Evolutionary conservation across 257 asterid species (phyloP), one percentile per base, ranked within the genome.

Genomic region (Galeopsis tetrahit): DNA sequence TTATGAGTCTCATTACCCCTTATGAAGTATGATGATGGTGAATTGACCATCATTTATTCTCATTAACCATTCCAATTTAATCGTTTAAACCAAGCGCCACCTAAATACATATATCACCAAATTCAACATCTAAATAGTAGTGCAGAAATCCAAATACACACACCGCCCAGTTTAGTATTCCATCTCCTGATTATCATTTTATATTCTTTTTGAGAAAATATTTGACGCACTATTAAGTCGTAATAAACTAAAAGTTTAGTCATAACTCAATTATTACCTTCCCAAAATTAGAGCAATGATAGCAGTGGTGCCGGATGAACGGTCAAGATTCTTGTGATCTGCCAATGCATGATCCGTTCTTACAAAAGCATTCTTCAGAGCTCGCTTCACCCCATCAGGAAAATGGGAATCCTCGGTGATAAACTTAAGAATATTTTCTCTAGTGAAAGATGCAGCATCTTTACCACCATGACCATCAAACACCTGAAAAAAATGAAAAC

Each of bases 391-490:
- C 39, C 85, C 84, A 17, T 71, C 71, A 8, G 96, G 97, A 39
- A 90, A 90, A 82, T 84, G 83, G 59, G 85, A 78, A 82, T 93
- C 98, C 84, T 88, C 95, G 11, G 82, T 48, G 53, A 88, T 88
- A 57, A 83, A 85, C 14, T 81, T 76, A 61, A 90, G 95, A 56
- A 93, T 82, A 71, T 88, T 93, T 70, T 80, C 81, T 67, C 79
- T 85, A 39, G 93, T 83, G 83, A 93, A 90, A 66, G 89, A 76
- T 21, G 97, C 97, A 52, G 96, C 98, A 70, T 88, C 98, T 48
- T 72, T 80, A 32, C 97, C 98, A 10, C 93, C 91, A 65, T 93
- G 97, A 58, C 97, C 98, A 77, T 88, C 97, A 61, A 93, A 93
- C 64, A 90, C 98, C 96, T 93, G 85, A 68, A 80, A 72, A 48